phyloP scores from a whole-genome alignment of 768 basidiomycete species.

The Boletus pseudo-olivaceus region DNA sequence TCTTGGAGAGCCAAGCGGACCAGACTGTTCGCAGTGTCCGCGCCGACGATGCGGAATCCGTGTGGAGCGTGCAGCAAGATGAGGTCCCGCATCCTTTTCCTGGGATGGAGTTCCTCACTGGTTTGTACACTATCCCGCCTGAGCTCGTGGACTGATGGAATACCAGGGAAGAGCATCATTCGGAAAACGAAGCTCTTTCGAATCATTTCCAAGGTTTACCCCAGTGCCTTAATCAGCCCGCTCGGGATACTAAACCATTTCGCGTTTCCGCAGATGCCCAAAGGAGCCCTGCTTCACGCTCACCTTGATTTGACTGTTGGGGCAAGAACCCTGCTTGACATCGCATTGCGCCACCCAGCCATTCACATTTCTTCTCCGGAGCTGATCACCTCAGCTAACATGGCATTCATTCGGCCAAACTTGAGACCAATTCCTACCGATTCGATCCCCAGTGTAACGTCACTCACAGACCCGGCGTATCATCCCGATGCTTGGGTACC shows the following conservation, averaged over 20 bases:
- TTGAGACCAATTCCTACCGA: conserved; percentile 47
- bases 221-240: neutral
- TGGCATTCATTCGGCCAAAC: conserved; percentile 46
- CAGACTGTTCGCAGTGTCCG: conserved; percentile 53
- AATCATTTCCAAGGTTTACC: conserved; percentile 53
- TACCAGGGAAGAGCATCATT: conserved; percentile 52
- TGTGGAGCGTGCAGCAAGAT: conserved; percentile 58
- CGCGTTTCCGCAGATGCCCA: conserved; percentile 58
- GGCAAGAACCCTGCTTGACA: conserved; percentile 44
- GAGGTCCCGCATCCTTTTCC: conserved; percentile 63
- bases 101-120: conserved; percentile 77
- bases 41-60: conserved; percentile 44
- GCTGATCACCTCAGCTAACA: conserved; percentile 37
- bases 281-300: conserved; percentile 70
- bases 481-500: conserved; percentile 50
- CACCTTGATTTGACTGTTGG: conserved; percentile 77
- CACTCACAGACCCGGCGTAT: conserved; percentile 41
- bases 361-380: conserved; percentile 55
- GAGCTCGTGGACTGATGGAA: neutral
- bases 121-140: conserved; percentile 30
- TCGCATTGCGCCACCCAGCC: conserved; percentile 54
- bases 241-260: neutral
- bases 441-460: conserved; percentile 17
- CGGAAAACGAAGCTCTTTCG: conserved; percentile 59
- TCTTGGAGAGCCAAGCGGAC: conserved; percentile 53